Conservation (phyloP, 768 basidiomycete genomes). For the Pisolithus marmoratus region DNA sequence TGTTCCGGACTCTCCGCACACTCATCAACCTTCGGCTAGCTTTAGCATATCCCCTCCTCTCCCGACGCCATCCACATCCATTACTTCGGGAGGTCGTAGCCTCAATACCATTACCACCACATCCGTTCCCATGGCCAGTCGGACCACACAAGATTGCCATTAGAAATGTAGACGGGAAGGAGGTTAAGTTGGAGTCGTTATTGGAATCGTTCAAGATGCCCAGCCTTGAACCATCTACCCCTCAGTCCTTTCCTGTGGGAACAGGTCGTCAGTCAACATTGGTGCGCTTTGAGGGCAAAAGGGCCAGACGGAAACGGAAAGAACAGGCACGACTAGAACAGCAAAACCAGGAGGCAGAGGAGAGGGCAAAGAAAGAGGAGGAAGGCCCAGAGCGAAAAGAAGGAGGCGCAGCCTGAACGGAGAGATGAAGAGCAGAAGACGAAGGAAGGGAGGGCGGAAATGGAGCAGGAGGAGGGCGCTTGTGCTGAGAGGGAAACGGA, state of each 20-base stretch:
- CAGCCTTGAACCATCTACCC: conserved; percentile 35
- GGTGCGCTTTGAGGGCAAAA: conserved; percentile 62
- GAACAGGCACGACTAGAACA: too few species aligned
- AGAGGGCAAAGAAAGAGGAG: too few species aligned
- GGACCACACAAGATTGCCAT: conserved; percentile 43
- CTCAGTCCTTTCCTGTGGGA: conserved; percentile 30
- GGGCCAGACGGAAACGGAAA: conserved; percentile 48
- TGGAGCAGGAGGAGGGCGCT: too few species aligned
- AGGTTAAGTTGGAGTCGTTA: conserved; percentile 55
- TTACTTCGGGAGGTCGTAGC: conserved; percentile 33
- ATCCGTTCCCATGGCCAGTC: conserved; percentile 53
- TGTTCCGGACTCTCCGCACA: conserved; percentile 39
- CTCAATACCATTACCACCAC: conserved; percentile 60
- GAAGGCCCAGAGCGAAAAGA: too few species aligned
- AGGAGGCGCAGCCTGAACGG: conserved; percentile 31
- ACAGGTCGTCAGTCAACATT: conserved; percentile 23
- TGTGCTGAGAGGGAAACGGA: conserved; percentile 29
- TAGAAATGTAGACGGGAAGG: conserved; percentile 59
- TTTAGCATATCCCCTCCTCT: too few species aligned
- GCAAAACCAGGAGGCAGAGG: too few species aligned
- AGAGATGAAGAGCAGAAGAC: too few species aligned
- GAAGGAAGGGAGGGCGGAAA: too few species aligned
- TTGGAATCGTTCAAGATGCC: conserved; percentile 47
- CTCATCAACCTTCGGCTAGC: too few species aligned
- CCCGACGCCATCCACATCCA: conserved; percentile 48